Conservation (phyloP, 345 rosid genomes). For the Rhizophora mangle region DNA sequence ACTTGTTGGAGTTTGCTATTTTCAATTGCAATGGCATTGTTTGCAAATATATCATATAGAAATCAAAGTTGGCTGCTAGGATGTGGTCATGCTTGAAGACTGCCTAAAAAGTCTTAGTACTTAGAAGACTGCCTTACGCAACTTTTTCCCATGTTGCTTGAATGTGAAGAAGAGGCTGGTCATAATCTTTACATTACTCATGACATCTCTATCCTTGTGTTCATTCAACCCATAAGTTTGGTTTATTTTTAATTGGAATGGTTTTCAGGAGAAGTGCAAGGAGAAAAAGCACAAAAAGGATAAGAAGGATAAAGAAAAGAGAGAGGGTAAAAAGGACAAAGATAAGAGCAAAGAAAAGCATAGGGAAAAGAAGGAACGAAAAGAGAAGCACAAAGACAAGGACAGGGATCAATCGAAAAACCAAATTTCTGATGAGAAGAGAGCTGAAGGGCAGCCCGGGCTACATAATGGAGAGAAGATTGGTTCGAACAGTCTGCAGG, state of each 20-base stretch:
- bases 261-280: constrained; percentile 49
- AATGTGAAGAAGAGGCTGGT: neutral
- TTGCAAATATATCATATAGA: too few relatives aligned
- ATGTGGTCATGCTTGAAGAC: too few relatives aligned
- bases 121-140: neutral
- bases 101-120: neutral
- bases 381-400: constrained; percentile 46
- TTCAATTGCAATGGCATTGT: too few relatives aligned
- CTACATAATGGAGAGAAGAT: constrained; percentile 26
- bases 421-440: constrained; percentile 29
- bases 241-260: constrained; percentile 3
- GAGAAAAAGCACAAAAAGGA: constrained; percentile 59
- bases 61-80: too few relatives aligned
- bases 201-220: neutral
- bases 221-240: constrained; percentile 4
- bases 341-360: constrained; percentile 48
- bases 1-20: too few relatives aligned
- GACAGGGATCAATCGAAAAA: constrained; percentile 38
- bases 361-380: constrained; percentile 36
- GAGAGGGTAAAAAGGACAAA: constrained; percentile 52
- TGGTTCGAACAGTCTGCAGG: constrained; percentile 29
- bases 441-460: constrained; percentile 26
- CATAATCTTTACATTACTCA: too few relatives aligned
- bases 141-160: neutral
- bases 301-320: constrained; percentile 43